These are phyloP conservation scores for Ustilaginoidea virens DNA, from an alignment of 2,329 filamentous ascomycete species.

Conservation along the genomic window DNA sequence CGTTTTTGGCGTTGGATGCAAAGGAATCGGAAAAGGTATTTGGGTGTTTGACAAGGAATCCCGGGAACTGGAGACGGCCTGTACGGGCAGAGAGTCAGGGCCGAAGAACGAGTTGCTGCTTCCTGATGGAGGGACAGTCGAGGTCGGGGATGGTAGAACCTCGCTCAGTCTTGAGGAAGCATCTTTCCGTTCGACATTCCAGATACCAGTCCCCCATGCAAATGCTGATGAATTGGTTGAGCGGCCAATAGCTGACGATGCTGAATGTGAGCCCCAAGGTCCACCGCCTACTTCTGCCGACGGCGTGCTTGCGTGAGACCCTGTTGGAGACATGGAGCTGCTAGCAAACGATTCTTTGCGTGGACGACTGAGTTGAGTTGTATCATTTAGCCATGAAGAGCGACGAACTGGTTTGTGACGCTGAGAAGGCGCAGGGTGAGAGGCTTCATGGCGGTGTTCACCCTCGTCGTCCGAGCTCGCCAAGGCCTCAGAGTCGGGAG, in stretches of 20 bases:
- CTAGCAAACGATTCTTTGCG: constrained; percentile 67
- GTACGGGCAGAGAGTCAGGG: constrained; percentile 27
- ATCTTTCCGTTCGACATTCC: constrained; percentile 68
- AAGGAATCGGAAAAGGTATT: constrained; percentile 73
- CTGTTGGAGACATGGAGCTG: constrained; percentile 61
- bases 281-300: constrained; percentile 43
- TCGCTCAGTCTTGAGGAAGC: constrained; percentile 59
- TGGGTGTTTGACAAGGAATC: constrained; percentile 43
- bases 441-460: constrained; percentile 45
- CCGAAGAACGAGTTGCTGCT: constrained; percentile 31
- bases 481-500: constrained; percentile 85
- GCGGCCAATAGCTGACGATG: constrained; percentile 32
- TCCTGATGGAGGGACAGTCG: constrained; percentile 33
- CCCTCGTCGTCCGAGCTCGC: constrained; percentile 89
- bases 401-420: constrained; percentile 51
- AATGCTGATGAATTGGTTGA: constrained; percentile 28
- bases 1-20: constrained; percentile 82
- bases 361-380: constrained; percentile 47
- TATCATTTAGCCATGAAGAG: constrained; percentile 78
- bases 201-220: constrained; percentile 67
- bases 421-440: constrained; percentile 24
- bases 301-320: constrained; percentile 70
- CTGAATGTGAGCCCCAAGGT: constrained; percentile 39
- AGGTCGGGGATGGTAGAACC: constrained; percentile 61
- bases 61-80: constrained; percentile 35